phyloP scores from a whole-genome alignment of 345 rosid genomes.

The Sonneratia alba region DNA sequence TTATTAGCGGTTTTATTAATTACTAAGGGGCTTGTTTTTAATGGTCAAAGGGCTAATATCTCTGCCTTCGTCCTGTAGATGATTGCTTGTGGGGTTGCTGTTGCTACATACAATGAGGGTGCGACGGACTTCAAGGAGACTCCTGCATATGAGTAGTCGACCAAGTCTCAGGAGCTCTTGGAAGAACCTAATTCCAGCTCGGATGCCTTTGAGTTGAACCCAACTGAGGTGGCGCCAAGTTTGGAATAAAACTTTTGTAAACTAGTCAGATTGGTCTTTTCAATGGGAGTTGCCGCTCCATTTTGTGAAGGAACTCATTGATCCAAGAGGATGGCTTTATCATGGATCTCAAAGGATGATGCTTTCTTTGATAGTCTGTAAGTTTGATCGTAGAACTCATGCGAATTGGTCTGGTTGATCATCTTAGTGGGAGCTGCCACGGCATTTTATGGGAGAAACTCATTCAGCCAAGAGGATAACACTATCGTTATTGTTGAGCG shows the following conservation, averaged over 20 bases:
- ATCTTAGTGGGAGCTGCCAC: neutral
- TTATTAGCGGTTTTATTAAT: neutral
- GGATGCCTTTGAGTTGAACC: constrained; percentile 88
- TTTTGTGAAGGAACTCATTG: too few relatives aligned
- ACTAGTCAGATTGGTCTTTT: too few relatives aligned
- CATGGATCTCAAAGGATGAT: too few relatives aligned
- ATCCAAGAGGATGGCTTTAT: too few relatives aligned
- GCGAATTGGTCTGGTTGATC: constrained; percentile 20
- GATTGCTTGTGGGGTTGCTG: constrained; percentile 78
- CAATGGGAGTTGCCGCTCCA: too few relatives aligned
- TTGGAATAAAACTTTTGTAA: constrained; percentile 27
- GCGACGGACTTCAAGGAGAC: constrained; percentile 90
- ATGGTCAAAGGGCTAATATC: neutral
- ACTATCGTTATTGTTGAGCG: neutral
- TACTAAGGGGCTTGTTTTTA: neutral
- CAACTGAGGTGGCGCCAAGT: constrained; percentile 94
- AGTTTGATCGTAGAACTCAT: constrained; percentile 25
- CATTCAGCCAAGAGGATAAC: neutral
- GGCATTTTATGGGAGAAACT: neutral
- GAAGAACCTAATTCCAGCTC: constrained; percentile 63
- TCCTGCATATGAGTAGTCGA: constrained; percentile 68
- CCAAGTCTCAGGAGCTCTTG: constrained; percentile 57
- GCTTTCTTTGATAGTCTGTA: too few relatives aligned
- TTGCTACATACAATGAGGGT: constrained; percentile 74
- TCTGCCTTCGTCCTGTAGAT: constrained; percentile 29